Conservation (phyloP, 352 stramenopile species). For the Blastocystis sp. region DNA sequence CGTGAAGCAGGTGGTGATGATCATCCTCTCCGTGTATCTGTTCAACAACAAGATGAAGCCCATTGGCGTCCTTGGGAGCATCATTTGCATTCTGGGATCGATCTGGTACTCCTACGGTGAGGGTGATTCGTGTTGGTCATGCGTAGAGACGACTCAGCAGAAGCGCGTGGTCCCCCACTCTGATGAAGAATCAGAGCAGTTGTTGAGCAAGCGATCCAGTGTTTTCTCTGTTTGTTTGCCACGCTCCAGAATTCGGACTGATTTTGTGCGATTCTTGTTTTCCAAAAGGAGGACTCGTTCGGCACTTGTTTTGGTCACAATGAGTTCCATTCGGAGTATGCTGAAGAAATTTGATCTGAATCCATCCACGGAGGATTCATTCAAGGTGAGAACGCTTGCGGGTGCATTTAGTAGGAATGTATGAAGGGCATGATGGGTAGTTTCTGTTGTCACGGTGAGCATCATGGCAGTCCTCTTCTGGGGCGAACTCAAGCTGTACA, state of each 20-base stretch:
- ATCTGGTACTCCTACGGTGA: constrained; percentile 67
- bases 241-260: neutral
- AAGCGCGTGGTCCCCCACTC: neutral
- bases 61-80: constrained; percentile 47
- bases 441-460: constrained; percentile 47
- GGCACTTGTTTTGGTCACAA: neutral
- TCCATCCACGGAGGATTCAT: constrained; percentile 61
- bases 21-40: constrained; percentile 62
- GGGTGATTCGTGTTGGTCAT: neutral
- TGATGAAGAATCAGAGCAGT: neutral
- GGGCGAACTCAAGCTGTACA: constrained; percentile 49
- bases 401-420: constrained; percentile 50
- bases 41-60: constrained; percentile 69
- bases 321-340: constrained; percentile 26
- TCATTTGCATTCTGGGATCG: constrained; percentile 57
- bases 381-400: constrained; percentile 35
- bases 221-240: constrained; percentile 55
- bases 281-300: too few relatives aligned
- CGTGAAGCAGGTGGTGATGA: constrained; percentile 66
- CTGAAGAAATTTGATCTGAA: constrained; percentile 69
- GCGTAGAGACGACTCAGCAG: constrained; percentile 39
- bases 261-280: too few relatives aligned
- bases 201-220: neutral
- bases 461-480: constrained; percentile 61
- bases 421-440: constrained; percentile 7